Conservation (phyloP, 441 rosid species). For the Erodium trifolium region DNA sequence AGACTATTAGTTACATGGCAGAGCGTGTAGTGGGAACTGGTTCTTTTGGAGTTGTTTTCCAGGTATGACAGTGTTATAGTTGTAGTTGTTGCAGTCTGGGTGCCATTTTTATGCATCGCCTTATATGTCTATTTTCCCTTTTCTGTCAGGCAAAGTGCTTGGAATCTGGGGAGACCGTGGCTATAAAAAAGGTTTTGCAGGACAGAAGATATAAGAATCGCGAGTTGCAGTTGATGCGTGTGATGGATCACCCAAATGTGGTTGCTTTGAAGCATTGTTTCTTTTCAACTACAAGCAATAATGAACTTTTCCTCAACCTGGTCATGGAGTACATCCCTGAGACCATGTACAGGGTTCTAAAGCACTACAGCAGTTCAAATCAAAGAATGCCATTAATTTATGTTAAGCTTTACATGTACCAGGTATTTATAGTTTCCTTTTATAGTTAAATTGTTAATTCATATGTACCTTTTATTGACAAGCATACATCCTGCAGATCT, state of each 20-base stretch:
- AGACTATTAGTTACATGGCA: slow-evolving; percentile 98
- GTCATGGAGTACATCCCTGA: slow-evolving; percentile 98
- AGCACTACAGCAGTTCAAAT: slow-evolving; percentile 70
- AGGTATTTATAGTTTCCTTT: slow-evolving; percentile 36
- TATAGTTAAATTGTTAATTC: not conserved
- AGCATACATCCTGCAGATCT: slow-evolving; percentile 42
- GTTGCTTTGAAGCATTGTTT: slow-evolving; percentile 89
- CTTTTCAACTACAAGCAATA: slow-evolving; percentile 83
- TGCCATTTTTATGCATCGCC: not conserved
- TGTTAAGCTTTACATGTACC: slow-evolving; percentile 86
- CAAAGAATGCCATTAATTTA: slow-evolving; percentile 84
- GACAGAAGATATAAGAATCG: slow-evolving; percentile 91
- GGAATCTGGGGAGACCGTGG: slow-evolving; percentile 93
- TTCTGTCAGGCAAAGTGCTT: slow-evolving; percentile 73
- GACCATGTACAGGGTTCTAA: slow-evolving; percentile 76
- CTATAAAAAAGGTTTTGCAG: slow-evolving; percentile 91
- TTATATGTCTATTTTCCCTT: slow-evolving; percentile 12
- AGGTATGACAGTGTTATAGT: slow-evolving; percentile 33
- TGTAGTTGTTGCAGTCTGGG: not conserved
- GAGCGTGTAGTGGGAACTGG: slow-evolving; percentile 95
- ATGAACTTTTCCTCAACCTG: slow-evolving; percentile 88
- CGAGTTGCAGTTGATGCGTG: slow-evolving; percentile 86
- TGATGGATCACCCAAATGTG: slow-evolving; percentile 94
- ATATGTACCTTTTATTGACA: not conserved
- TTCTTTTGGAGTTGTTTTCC: slow-evolving; percentile 91